Base-by-base conservation (phyloP, 208 protist species). In the Naegleria fowleri region DNA sequence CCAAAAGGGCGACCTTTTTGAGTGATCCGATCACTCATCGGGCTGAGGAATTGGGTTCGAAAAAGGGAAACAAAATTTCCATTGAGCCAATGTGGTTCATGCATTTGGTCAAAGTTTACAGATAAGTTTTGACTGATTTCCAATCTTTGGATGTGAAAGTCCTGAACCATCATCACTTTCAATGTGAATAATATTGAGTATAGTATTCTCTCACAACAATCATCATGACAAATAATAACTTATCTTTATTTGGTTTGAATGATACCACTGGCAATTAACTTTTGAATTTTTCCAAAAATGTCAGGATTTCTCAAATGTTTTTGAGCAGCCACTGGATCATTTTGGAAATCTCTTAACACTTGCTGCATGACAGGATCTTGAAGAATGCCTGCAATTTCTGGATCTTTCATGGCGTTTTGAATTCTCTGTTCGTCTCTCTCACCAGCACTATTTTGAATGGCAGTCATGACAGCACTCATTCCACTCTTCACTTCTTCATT, bases 201-300 rank as follows among this genome's bases (percentile, higher is more conserved):
- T n/a, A n/a, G n/a, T n/a, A n/a, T n/a, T n/a, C n/a, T n/a, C n/a
- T n/a, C n/a, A n/a, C n/a, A n/a, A n/a, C n/a, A n/a, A n/a, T n/a
- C n/a, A n/a, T 48, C 43, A 48, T 48, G 43, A 48, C 43, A 48
- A 48, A 48, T 48, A 48, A 48, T 48, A 48, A 48, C 7, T 48
- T 48, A 15, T 6, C 51, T 58, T 88, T 58, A 88, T 39, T 58
- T 33, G 33, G 43, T 58, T 89, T 89, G 86, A 93, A 99, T 98
- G 92, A 99, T 97, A 90, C 98, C 98, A 83, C 97, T 97, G 5
- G 96, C 96, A 88, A 98, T 95, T n/a, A 99, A 96, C 91, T 98
- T 99, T 90, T 98, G 95, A 91, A 99, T 98, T 94, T 99, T 98
- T 11, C 83, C 92, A 5, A 95, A 90, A 91, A 99, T 96, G 41